These are phyloP conservation scores for Colletotrichum melonis DNA, from an alignment of 2,329 filamentous ascomycete genomes.

Conservation along the genomic window DNA sequence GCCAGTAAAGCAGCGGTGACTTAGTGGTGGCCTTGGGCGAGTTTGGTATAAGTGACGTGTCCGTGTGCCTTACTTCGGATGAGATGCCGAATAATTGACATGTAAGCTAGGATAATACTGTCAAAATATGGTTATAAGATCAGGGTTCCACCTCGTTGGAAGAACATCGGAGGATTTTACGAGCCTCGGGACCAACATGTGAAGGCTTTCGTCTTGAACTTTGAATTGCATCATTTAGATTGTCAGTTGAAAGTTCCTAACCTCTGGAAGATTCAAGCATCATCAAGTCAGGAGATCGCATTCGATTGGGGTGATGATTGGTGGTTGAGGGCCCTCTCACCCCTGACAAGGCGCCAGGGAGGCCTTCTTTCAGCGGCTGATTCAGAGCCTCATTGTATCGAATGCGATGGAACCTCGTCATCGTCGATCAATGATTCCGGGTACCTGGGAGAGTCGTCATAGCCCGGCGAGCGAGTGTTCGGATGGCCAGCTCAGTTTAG, in stretches of 20 bases:
- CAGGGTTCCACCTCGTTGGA: too few species aligned
- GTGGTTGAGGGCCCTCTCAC: accelerated
- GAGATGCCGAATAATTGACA: neutral
- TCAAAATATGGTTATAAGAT: accelerated
- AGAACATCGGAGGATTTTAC: neutral
- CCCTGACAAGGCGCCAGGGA: neutral
- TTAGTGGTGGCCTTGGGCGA: neutral
- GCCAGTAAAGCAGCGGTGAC: neutral
- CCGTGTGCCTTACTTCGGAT: neutral
- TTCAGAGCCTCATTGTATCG: too few species aligned
- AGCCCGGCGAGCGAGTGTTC: neutral
- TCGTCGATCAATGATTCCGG: neutral
- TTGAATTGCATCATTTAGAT: neutral
- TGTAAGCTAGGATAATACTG: neutral
- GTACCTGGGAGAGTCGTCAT: neutral
- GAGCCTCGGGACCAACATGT: neutral
- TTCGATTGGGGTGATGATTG: neutral
- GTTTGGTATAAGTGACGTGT: neutral
- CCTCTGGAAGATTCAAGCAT: neutral
- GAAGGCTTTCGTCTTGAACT: neutral
- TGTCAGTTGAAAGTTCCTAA: neutral
- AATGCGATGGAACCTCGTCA: neutral
- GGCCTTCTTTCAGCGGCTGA: neutral
- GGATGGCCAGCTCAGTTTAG: neutral
- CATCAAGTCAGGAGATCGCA: neutral